Base-by-base conservation (phyloP, 306 rosid genomes). In the Vigna mungo region DNA sequence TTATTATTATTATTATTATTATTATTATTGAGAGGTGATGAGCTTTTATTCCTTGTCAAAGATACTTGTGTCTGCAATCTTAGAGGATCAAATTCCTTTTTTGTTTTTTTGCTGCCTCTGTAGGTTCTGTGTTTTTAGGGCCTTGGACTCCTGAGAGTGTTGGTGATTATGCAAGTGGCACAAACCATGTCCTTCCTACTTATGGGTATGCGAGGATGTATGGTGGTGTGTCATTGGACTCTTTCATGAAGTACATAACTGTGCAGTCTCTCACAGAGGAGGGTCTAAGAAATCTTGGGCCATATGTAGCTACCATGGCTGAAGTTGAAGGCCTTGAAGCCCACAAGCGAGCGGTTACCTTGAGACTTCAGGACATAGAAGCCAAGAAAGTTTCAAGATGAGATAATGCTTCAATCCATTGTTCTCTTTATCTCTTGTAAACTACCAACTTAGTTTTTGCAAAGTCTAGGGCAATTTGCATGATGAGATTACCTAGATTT, bases 71-170 rank as follows among this genome's bases (percentile, higher is more conserved):
- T 60, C 18, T 17, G 13, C 61, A 83, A 58, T 39, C 56, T 52
- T 12, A 21, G 69, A 82, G 61, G 37, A 32, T 80, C 53, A 68
- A 62, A 12, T 47, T 56, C 47, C 54, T 52, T 59, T 59, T 43
- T 51, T 30, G 64, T 25, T 25, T 61, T 20, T 44, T 74, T 11
- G 73, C 47, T 66, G 73, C 62, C 18, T 54, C 2, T 56, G 80
- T 88, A 95, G 99, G 99, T 66, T 95, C 97, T 39, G 97, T 95
- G 68, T 92, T 92, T 78, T 72, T 95, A 72, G 99, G 99, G 76
- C 91, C 83, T 9, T 95, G 99, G 99, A 95, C 99, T 2, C 99
- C 99, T 0, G 97, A 92, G 86, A 95, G 99, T 60, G 97, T 95
- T 23, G 97, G 99, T 79, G 99, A 95, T 71, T 95, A 95, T 52